phyloP scores from a whole-genome alignment of 2,329 filamentous ascomycete species.

The Trichoderma arundinaceum region DNA sequence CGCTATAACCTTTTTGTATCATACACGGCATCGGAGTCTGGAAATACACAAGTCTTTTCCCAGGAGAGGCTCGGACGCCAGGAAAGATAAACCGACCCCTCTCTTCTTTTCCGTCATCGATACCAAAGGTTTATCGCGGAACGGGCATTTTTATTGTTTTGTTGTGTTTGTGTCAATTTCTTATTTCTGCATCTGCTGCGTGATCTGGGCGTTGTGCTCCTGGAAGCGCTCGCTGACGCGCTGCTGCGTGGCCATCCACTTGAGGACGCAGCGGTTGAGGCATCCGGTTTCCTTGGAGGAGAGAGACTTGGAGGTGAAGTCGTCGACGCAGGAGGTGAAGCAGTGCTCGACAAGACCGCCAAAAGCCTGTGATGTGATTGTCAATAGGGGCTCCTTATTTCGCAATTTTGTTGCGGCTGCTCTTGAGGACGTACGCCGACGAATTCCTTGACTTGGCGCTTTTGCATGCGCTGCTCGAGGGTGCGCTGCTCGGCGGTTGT shows the following conservation, averaged over 20 bases:
- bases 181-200: slow-evolving; percentile 57
- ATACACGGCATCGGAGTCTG: slow-evolving; percentile 5
- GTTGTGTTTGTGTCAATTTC: not conserved
- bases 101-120: not conserved
- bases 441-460: slow-evolving; percentile 98
- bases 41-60: not conserved
- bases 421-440: slow-evolving; percentile 75
- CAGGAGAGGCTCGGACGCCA: not conserved
- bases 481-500: slow-evolving; percentile 84
- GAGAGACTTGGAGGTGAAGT: slow-evolving; percentile 97
- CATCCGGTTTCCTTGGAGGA: slow-evolving; percentile 87
- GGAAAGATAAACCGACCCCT: not conserved
- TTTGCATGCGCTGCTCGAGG: slow-evolving; percentile 93
- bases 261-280: slow-evolving; percentile 92
- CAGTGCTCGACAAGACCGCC: slow-evolving; percentile 72
- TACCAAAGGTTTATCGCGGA: not conserved
- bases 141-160: not conserved
- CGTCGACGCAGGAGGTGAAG: slow-evolving; percentile 96
- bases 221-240: slow-evolving; percentile 90
- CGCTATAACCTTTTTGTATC: slow-evolving; percentile 11
- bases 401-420: not conserved
- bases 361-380: slow-evolving; percentile 43
- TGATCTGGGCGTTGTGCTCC: slow-evolving; percentile 68
- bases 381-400: not conserved
- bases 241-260: slow-evolving; percentile 91